A percentile compares a stretch with the other conserved stretches of the same genome.
Evolutionary conservation across 345 rosid genomes (phyloP).

Genomic region (Populus davidiana): DNA sequence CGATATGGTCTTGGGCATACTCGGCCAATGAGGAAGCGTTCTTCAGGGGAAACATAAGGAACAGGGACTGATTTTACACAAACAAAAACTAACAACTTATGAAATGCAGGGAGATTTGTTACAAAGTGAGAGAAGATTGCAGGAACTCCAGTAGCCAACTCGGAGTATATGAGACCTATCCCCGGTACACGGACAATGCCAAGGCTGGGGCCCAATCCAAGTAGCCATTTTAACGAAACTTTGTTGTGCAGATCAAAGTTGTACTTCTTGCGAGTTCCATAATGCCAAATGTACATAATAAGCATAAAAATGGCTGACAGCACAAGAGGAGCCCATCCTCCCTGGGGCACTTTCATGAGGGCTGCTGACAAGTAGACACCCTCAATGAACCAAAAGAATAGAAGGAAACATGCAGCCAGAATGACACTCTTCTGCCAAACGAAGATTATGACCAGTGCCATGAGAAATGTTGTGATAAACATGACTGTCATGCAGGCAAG

Average conservation of each 20-base stretch:
- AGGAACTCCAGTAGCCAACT: conserved; percentile 90
- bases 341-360: conserved; percentile 69
- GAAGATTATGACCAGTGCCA: conserved; percentile 77
- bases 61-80: conserved; percentile 97
- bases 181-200: conserved; percentile 96
- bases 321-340: conserved; percentile 89
- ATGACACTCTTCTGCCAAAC: conserved; percentile 65
- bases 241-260: conserved; percentile 90
- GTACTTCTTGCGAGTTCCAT: conserved; percentile 87
- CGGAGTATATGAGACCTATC: conserved; percentile 88
- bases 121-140: conserved; percentile 95
- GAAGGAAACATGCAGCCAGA: conserved; percentile 57
- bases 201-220: conserved; percentile 93
- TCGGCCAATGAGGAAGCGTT: conserved; percentile 92
- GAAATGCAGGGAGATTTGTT: conserved; percentile 93
- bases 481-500: conserved; percentile 85
- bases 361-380: conserved; percentile 86
- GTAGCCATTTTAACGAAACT: conserved; percentile 85
- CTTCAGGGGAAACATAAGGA: conserved; percentile 80
- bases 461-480: conserved; percentile 83
- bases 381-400: conserved; percentile 69
- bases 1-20: conserved; percentile 89
- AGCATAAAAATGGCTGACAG: conserved; percentile 62
- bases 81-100: conserved; percentile 79
- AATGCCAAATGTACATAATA: conserved; percentile 89